These are phyloP conservation scores for Scheffersomyces amazonensis DNA, from an alignment of 805 yeast genomes.

Conservation along the genomic window DNA sequence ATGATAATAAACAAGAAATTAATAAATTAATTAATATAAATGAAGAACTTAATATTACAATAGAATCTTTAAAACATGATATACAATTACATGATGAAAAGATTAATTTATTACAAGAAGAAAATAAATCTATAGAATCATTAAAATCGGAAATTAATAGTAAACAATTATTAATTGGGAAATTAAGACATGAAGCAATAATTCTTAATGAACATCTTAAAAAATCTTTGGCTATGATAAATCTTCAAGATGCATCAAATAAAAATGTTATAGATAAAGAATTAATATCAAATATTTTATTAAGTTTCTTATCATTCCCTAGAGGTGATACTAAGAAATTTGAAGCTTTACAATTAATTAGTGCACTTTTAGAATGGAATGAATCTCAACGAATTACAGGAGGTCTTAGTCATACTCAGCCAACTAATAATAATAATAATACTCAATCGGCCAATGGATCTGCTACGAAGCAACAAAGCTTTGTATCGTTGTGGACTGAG, in stretches of 20 bases:
- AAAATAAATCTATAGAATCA: constrained; percentile 38
- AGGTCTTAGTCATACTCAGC: constrained; percentile 50
- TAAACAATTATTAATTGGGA: constrained; percentile 80
- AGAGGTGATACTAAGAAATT: constrained; percentile 93
- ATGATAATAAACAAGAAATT: constrained; percentile 28
- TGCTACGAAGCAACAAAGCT: constrained; percentile 42
- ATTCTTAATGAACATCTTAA: constrained; percentile 91
- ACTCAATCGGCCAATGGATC: constrained; percentile 7
- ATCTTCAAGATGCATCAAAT: constrained; percentile 45
- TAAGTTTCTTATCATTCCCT: constrained; percentile 83
- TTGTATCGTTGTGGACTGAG: constrained; percentile 78
- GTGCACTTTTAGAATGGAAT: constrained; percentile 86
- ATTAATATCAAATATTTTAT: constrained; percentile 77
- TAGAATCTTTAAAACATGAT: constrained; percentile 6
- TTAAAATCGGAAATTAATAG: constrained; percentile 52
- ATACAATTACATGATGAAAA: constrained; percentile 10
- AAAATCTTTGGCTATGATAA: constrained; percentile 84
- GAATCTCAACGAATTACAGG: constrained; percentile 74
- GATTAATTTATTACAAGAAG: constrained; percentile 20
- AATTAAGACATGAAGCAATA: constrained; percentile 91
- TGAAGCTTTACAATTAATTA: constrained; percentile 82
- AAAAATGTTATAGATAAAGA: constrained; percentile 84
- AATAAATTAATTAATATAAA: constrained; percentile 19
- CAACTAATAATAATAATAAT: constrained; percentile 17
- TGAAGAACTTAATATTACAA: constrained; percentile 5